phyloP scores from a whole-genome alignment of 148 eudicot genomes.

The Rhododendron vialii region DNA sequence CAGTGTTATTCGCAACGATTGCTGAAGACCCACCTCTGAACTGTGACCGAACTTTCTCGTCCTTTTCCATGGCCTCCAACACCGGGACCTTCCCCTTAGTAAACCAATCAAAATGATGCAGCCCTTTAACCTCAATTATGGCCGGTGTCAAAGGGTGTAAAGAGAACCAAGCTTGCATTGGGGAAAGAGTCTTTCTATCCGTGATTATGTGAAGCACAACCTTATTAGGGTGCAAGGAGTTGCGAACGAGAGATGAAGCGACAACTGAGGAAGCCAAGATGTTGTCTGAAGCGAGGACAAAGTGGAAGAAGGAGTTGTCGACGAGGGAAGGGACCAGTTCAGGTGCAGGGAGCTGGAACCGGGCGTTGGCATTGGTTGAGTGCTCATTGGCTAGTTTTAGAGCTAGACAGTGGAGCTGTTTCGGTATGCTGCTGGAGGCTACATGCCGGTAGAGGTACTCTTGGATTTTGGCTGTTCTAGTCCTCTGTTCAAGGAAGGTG shows the following conservation, averaged over 20 bases:
- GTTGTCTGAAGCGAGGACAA: conserved; percentile 80
- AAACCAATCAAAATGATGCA: conserved; percentile 96
- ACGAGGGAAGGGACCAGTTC: conserved; percentile 75
- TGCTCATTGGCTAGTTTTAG: conserved; percentile 84
- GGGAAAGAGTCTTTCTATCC: conserved; percentile 75
- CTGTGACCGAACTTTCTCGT: conserved; percentile 71
- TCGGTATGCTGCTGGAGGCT: conserved; percentile 95
- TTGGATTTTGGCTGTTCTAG: conserved; percentile 87
- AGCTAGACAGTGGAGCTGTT: conserved; percentile 77
- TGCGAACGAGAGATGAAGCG: conserved; percentile 66
- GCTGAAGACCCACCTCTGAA: conserved; percentile 89
- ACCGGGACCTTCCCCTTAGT: conserved; percentile 89
- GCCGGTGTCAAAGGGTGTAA: conserved; percentile 66
- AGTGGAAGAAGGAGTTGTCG: conserved; percentile 77
- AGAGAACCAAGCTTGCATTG: conserved; percentile 99
- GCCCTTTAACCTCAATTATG: conserved; percentile 76
- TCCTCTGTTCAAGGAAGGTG: conserved; percentile 64
- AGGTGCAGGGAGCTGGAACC: conserved; percentile 77
- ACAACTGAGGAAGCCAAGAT: conserved; percentile 83
- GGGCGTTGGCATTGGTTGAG: conserved; percentile 70
- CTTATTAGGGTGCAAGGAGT: conserved; percentile 59
- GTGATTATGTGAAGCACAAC: conserved; percentile 84
- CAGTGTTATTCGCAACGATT: conserved; percentile 67
- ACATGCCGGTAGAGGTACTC: conserved; percentile 90
- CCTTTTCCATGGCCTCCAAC: conserved; percentile 92